Evolutionary conservation across 306 rosid species (phyloP).

Genomic region (Betula pendula): DNA sequence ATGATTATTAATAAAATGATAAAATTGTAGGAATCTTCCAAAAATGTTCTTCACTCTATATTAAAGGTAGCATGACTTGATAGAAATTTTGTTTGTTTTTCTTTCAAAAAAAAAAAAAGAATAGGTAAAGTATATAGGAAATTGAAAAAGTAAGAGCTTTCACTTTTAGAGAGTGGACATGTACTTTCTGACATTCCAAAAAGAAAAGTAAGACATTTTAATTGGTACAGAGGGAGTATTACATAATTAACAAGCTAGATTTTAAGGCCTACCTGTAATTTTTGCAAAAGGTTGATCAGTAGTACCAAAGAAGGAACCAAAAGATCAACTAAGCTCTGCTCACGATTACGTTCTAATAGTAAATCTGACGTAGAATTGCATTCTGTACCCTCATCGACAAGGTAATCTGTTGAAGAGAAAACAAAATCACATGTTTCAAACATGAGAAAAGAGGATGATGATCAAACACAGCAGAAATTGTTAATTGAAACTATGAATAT

Average conservation of each 20-base stretch:
- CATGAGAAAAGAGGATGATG: constrained; percentile 4
- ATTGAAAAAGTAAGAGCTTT: too few relatives aligned
- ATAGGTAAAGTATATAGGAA: background rate
- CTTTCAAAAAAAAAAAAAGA: background rate
- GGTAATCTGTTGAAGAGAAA: constrained; percentile 73
- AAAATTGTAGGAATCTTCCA: too few relatives aligned
- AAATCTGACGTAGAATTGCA: constrained; percentile 92
- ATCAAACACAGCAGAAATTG: constrained; percentile 12
- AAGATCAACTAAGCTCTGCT: constrained; percentile 84
- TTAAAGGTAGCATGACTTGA: too few relatives aligned
- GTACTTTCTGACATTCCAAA: too few relatives aligned
- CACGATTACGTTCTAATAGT: constrained; percentile 84
- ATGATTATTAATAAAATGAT: too few relatives aligned
- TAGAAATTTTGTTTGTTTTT: too few relatives aligned
- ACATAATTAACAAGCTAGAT: constrained; percentile 2
- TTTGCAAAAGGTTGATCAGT: constrained; percentile 73
- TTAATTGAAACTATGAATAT: background rate
- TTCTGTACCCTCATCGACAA: constrained; percentile 97
- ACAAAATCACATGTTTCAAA: constrained; percentile 22
- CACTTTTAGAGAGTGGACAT: too few relatives aligned
- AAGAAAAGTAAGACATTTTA: too few relatives aligned
- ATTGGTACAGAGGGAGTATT: too few relatives aligned
- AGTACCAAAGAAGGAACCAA: constrained; percentile 81
- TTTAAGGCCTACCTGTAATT: constrained; percentile 67
- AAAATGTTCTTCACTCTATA: too few relatives aligned